Conservation (phyloP, 495 filamentous ascomycete genomes). For the Podospora pseudopauciseta region DNA sequence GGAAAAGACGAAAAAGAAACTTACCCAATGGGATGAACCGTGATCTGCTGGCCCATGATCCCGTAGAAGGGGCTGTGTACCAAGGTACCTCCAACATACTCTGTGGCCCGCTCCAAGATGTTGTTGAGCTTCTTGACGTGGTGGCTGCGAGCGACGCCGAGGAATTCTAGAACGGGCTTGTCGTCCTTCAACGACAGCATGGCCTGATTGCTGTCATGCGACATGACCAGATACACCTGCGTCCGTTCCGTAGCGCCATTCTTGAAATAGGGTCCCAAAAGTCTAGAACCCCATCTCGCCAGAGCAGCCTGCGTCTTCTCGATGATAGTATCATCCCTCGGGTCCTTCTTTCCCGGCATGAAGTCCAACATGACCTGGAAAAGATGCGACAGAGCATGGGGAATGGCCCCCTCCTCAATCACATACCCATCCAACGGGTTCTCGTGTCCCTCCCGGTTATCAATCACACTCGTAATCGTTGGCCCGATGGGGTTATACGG, state of each 20-base stretch:
- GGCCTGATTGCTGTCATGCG: slow-evolving; percentile 63
- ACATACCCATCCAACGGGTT: slow-evolving; percentile 62
- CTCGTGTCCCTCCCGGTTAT: slow-evolving; percentile 50
- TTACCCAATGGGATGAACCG: slow-evolving; percentile 65
- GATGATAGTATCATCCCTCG: slow-evolving; percentile 36
- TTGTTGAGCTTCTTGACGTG: slow-evolving; percentile 53
- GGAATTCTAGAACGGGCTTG: slow-evolving; percentile 56
- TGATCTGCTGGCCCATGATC: slow-evolving; percentile 53
- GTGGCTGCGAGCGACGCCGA: slow-evolving; percentile 52
- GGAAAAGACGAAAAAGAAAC: slow-evolving; percentile 3
- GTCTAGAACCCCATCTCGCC: slow-evolving; percentile 46
- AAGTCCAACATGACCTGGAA: slow-evolving; percentile 56
- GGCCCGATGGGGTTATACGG: slow-evolving; percentile 57
- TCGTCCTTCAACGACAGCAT: slow-evolving; percentile 57
- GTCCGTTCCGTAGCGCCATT: slow-evolving; percentile 56
- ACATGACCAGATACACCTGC: slow-evolving; percentile 68
- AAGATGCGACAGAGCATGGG: slow-evolving; percentile 52
- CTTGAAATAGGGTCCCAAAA: slow-evolving; percentile 55
- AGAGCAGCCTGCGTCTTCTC: slow-evolving; percentile 44
- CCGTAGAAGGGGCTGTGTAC: slow-evolving; percentile 55
- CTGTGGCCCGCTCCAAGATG: slow-evolving; percentile 50
- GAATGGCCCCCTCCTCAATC: slow-evolving; percentile 62
- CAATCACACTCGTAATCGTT: slow-evolving; percentile 62
- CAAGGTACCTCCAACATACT: slow-evolving; percentile 55
- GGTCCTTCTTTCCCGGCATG: slow-evolving; percentile 50